Evolutionary conservation across 495 filamentous ascomycete genomes (phyloP), one percentile per base, ranked within the genome.

Genomic region (Echria macrotheca): DNA sequence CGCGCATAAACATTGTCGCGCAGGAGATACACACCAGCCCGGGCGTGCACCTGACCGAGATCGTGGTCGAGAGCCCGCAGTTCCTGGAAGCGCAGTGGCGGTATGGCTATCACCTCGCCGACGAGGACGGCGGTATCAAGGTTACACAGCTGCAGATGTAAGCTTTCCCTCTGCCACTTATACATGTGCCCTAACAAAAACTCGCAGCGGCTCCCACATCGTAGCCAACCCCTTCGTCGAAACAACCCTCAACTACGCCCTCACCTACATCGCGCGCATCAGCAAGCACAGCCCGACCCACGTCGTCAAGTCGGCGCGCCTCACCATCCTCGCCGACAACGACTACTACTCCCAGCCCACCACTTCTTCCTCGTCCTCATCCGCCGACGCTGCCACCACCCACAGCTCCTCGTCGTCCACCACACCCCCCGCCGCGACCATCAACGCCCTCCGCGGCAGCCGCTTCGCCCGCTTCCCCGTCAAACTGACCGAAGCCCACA

Each of bases 261-360:
- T 97, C 54, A 91, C 84, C 49, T 96, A 96, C 72, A 75, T 86
- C 56, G 64, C 73, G 45, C 55, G 62, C 18, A 74, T 80, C 50
- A 78, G 79, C 50, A 72, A 76, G 39, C 64, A 75, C 40, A 64
- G 69, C 47, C 67, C 72, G 54, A 71, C 73, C 5, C 70, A 78
- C 50, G 69, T 72, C 32, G 81, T 94, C 50, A 75, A 75, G 17
- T 81, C 89, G 0, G 65, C 85, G 15, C 78, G 76, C 10, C 79
- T 97, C 58, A 93, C 88, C 42, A 93, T 98, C 66, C 75, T 96
- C 17, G 93, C 94, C 22, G 89, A 96, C 69, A 87, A 86, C 57
- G 88, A 95, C 72, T 98, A 98, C 75, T 97, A 98, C 71, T 96
- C 93, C 2, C 84, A 88, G 31, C 72, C 82, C 15, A 36, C 57